A percentile compares a stretch with the other conserved stretches of the same genome.
phyloP scores from a whole-genome alignment of 495 filamentous ascomycete species.

The Aspergillus bertholletiae region DNA sequence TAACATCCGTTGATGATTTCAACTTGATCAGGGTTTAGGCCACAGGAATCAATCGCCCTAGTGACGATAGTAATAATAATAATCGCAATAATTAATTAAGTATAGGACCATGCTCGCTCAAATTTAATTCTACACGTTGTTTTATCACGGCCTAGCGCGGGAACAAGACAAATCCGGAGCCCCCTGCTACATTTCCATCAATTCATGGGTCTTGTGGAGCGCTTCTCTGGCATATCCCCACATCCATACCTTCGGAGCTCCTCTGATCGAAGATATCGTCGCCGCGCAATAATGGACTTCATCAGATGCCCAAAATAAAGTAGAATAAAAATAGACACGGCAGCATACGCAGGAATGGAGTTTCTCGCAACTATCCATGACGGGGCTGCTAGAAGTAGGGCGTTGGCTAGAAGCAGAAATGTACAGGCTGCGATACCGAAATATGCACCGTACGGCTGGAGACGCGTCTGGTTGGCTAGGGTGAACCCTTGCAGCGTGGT shows the following conservation, averaged over 20 bases:
- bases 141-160: not conserved
- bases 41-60: not conserved
- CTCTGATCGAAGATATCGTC: not conserved
- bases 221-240: not conserved
- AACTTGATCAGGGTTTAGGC: not conserved
- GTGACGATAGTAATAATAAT: not conserved
- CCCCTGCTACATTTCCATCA: not conserved
- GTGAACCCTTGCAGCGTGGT: slow-evolving; percentile 36
- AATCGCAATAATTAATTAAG: not conserved
- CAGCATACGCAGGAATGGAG: slow-evolving; percentile 58
- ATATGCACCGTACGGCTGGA: slow-evolving; percentile 54
- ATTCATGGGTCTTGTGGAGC: not conserved
- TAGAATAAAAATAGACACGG: slow-evolving; percentile 52
- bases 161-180: not conserved
- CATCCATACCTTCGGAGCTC: no score
- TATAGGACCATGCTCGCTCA: not conserved
- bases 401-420: slow-evolving; percentile 50
- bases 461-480: slow-evolving; percentile 35
- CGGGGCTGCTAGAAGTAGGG: slow-evolving; percentile 49
- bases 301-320: slow-evolving; percentile 30
- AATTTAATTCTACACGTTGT: no score
- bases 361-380: slow-evolving; percentile 42
- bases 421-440: slow-evolving; percentile 43
- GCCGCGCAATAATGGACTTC: not conserved
- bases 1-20: not conserved